Conservation (phyloP, 192 early-diverging fungal genomes). For the Cetraspora pellucida region DNA sequence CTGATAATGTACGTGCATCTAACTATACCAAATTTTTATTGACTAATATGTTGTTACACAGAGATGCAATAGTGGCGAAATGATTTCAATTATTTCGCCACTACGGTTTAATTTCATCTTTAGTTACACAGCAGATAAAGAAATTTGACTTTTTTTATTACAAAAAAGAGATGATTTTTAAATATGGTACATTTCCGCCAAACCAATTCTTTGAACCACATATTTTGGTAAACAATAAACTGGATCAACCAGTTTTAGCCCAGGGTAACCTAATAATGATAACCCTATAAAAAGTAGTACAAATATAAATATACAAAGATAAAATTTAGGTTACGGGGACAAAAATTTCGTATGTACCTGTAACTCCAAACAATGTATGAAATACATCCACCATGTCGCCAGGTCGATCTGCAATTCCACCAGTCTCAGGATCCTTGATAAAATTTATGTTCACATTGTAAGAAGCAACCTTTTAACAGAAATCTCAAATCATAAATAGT, state of each 20-base stretch:
- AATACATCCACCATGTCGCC: slow-evolving; percentile 94
- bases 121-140: too few relatives aligned
- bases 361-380: slow-evolving; percentile 94
- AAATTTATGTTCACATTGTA: background rate
- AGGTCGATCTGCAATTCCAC: slow-evolving; percentile 93
- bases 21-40: too few relatives aligned
- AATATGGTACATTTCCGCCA: slow-evolving; percentile 44
- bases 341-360: slow-evolving; percentile 46
- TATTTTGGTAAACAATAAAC: slow-evolving; percentile 85
- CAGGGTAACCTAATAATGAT: slow-evolving; percentile 79
- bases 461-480: background rate
- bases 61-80: too few relatives aligned
- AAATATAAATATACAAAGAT: background rate
- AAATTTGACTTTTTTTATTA: too few relatives aligned
- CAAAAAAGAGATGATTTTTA: background rate
- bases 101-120: too few relatives aligned
- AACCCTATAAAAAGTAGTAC: slow-evolving; percentile 48
- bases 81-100: too few relatives aligned
- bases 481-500: background rate
- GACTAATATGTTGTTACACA: too few relatives aligned
- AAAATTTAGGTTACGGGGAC: background rate
- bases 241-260: slow-evolving; percentile 80
- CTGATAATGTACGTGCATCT: too few relatives aligned
- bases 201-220: slow-evolving; percentile 59
- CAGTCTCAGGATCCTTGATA: slow-evolving; percentile 70